Evolutionary conservation across 179 eudicot species (phyloP).

Genomic region (Nepenthes alata): DNA sequence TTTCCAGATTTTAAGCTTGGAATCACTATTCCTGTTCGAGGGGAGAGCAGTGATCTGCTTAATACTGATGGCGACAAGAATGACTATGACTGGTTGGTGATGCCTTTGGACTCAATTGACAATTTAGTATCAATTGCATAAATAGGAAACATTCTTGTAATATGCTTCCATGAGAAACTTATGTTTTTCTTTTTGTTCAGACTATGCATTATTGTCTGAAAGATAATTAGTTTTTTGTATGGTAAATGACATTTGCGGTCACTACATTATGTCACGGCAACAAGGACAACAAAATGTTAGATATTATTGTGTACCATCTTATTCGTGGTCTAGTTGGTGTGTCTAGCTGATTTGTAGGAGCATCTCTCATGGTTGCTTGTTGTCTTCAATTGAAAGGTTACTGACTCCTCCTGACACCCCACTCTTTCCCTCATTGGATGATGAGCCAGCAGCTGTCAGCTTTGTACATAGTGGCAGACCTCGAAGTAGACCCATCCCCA

Average conservation of each 20-base stretch:
- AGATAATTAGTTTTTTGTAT: too few species aligned
- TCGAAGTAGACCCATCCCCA: conserved; percentile 66
- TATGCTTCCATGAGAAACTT: too few species aligned
- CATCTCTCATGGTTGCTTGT: conserved; percentile 9
- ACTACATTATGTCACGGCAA: too few species aligned
- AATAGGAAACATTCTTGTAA: too few species aligned
- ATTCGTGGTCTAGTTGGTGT: too few species aligned
- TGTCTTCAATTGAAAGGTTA: conserved; percentile 43
- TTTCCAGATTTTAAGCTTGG: conserved; percentile 65
- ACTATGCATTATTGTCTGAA: too few species aligned
- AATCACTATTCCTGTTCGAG: conserved; percentile 56
- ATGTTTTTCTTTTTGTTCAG: too few species aligned
- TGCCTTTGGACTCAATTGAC: conserved; percentile 1
- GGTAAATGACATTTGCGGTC: too few species aligned
- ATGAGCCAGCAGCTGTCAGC: conserved; percentile 49
- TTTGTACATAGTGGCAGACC: conserved; percentile 65
- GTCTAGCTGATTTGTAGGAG: not conserved
- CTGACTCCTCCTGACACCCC: conserved; percentile 98
- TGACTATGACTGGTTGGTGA: conserved; percentile 90
- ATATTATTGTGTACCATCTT: too few species aligned
- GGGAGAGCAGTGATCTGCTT: conserved; percentile 85
- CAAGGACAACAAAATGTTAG: too few species aligned
- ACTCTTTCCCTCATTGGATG: conserved; percentile 81
- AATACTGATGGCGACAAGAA: conserved; percentile 73
- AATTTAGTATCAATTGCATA: not conserved